These are phyloP conservation scores for Thalassiosira exigua DNA, from an alignment of 352 stramenopile genomes.

Conservation along the genomic window DNA sequence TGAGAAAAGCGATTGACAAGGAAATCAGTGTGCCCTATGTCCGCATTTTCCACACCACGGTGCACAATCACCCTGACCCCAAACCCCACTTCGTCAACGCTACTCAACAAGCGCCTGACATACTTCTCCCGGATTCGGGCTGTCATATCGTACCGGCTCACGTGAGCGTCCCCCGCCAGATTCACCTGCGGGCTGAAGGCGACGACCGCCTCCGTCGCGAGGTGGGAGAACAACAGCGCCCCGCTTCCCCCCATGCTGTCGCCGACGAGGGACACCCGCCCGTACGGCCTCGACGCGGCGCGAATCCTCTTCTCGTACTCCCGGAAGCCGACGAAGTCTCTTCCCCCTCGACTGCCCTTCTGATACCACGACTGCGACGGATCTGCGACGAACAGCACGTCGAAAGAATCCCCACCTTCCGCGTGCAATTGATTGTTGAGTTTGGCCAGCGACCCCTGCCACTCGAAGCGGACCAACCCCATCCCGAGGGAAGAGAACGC, in stretches of 20 bases:
- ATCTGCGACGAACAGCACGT: conserved; percentile 44
- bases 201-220: conserved; percentile 33
- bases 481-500: conserved; percentile 44
- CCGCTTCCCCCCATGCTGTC: conserved; percentile 40
- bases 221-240: conserved; percentile 33
- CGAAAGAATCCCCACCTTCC: conserved; percentile 11
- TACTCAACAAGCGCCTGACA: conserved; percentile 14
- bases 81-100: conserved; percentile 4
- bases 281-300: conserved; percentile 26
- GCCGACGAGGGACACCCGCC: conserved; percentile 26
- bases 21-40: conserved; percentile 22
- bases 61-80: conserved; percentile 23
- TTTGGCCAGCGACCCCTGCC: conserved; percentile 31
- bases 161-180: conserved; percentile 20
- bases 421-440: conserved; percentile 20
- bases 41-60: conserved; percentile 20
- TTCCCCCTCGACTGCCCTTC: conserved; percentile 21
- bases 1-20: neutral
- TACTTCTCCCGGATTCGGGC: conserved; percentile 10
- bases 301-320: conserved; percentile 35
- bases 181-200: conserved; percentile 41
- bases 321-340: conserved; percentile 27
- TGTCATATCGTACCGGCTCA: conserved; percentile 30
- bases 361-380: conserved; percentile 41
- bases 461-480: conserved; percentile 40